Conservation (phyloP, 345 rosid species). For the Pseudoturritis turrita region DNA sequence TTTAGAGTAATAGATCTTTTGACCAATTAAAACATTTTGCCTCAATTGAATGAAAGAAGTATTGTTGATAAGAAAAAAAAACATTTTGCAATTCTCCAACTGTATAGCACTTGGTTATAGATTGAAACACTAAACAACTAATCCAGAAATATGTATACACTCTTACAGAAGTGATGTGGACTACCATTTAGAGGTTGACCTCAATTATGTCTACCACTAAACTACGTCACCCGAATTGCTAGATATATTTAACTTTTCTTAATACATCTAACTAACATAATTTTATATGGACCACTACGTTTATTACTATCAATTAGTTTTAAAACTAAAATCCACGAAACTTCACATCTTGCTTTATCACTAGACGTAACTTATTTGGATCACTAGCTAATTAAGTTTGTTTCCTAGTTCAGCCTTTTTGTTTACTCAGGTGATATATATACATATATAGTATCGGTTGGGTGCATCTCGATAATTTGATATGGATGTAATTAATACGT, state of each 20-base stretch:
- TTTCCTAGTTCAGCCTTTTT: background rate
- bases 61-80: background rate
- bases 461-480: background rate
- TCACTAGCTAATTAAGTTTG: background rate
- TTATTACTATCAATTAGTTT: background rate
- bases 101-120: background rate
- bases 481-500: background rate
- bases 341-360: background rate
- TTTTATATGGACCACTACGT: background rate
- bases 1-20: background rate
- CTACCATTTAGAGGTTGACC: background rate
- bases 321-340: background rate
- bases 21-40: too few relatives aligned
- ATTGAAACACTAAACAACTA: background rate
- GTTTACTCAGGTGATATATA: background rate
- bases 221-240: background rate
- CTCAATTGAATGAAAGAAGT: too few relatives aligned
- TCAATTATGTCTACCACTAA: background rate
- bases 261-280: background rate
- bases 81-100: background rate
- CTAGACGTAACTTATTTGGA: background rate
- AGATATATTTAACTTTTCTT: background rate
- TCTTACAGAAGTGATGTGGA: background rate
- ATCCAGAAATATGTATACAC: background rate
- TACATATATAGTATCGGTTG: background rate